Evolutionary conservation across 2,329 filamentous ascomycete genomes (phyloP), one percentile per base, ranked within the genome.

Genomic region (Neurospora crassa): DNA sequence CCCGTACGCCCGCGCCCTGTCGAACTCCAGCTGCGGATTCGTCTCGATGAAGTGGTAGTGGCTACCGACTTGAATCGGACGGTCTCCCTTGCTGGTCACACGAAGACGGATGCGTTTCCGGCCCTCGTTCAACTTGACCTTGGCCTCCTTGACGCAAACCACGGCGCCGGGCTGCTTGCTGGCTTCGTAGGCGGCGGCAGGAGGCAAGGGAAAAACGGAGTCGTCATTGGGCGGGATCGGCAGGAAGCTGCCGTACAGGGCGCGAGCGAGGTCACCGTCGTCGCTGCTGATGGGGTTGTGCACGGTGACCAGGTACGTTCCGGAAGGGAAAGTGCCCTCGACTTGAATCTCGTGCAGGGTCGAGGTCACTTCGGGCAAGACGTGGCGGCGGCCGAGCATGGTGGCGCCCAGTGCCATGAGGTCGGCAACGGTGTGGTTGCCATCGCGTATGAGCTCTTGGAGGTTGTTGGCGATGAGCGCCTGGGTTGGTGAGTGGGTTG

Each of bases 401-500:
- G 92, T 95, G 77, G 92, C 90, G 76, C 95, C 95, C 74, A 97
- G 88, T 73, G 89, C 85, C 94, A 98, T 98, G 79, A 98, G 92
- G 80, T 97, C 94, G 47, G 94, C 91, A 70, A 98, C 95, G 16
- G 88, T 92, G 83, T 97, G 93, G 76, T 91, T 90, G 79, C 95
- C 95, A 95, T 98, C 95, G 80, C 95, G 94, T 80, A 98, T 96
- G 77, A 97, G 90, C 87, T 98, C 95, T 81, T 97, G 95, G 68
- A 98, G 87, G 80, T 94, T 94, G 79, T 89, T 94, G 73, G 94
- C 90, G 78, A 97, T 96, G 75, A 94, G 87, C 40, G 91, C 91
- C 90, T 92, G 68, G 14, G 12, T n/a, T 7, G 14, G 7, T 59
- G n/a, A 29, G 18, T 68, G 68, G 20, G 8, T 53, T 53, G 29